Base-by-base conservation (phyloP, 2,329 filamentous ascomycete genomes). In the Cyphellophora attinorum region DNA sequence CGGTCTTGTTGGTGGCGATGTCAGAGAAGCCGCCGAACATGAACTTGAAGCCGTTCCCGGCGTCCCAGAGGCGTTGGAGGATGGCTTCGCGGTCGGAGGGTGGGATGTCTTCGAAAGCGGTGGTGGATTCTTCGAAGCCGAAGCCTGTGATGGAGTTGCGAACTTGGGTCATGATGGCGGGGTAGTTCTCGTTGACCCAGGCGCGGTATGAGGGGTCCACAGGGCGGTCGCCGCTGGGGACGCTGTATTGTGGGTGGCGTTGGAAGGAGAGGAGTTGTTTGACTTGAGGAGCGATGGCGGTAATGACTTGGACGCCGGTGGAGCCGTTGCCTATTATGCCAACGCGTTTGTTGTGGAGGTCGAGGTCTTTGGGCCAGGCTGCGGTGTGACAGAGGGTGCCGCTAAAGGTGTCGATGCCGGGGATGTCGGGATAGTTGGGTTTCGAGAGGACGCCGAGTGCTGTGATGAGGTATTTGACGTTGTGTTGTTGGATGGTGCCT, bases 261-360 rank as follows among this genome's bases (percentile, higher is more conserved):
- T 81, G 75, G 51, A 81, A 58, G 2, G 52, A 49, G 2, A 57
- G 64, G 11, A 82, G 43, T 2, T 67, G 55, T 4, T 59, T 64
- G 0, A 66, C 72, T 5, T 62, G 51, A 3, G 68, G 67, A 2
- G 66, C 70, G 51, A 69, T 70, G 30, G 72, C 73, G 42, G 81
- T 77, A 1, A 69, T 65, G 27, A 79, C 67, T 45, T 81, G 76
- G 2, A 80, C 68, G 1, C 76, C 76, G 0, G 74, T 72, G 0
- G 75, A 70, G 2, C 76, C 77, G 0, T 74, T 79, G 6, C 77
- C 77, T 18, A 81, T 70, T 34, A 81, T 65, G n/a, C 67, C 76
- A 33, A 73, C 66, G 11, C 67, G 62, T 51, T 80, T 80, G 33
- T 64, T 65, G 27, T 62, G 62, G 16, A 76, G 63, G 30, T 70